Conservation (phyloP, 306 rosid species). For the Morella rubra region DNA sequence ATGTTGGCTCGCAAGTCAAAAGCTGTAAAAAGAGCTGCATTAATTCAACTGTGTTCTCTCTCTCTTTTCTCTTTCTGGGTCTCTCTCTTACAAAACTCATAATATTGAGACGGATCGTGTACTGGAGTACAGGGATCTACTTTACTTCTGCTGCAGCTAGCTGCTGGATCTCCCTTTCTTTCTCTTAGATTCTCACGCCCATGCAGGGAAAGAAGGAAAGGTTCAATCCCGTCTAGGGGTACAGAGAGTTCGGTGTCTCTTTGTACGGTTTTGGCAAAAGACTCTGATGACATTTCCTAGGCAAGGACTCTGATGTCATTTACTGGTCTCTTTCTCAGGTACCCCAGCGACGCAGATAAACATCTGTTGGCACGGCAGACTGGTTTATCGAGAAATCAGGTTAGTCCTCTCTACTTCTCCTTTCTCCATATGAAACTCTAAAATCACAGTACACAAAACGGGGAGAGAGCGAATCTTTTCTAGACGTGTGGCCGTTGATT, state of each 20-base stretch:
- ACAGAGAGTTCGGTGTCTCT: conserved; percentile 47
- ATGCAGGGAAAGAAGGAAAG: conserved; percentile 43
- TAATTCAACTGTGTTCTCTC: conserved; percentile 31
- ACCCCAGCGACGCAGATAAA: conserved; percentile 97
- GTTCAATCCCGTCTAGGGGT: conserved; percentile 36
- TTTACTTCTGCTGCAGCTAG: conserved; percentile 36
- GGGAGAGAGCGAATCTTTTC: conserved; percentile 3
- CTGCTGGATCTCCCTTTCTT: conserved; percentile 41
- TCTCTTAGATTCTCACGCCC: conserved; percentile 79
- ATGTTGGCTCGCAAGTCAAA: conserved; percentile 41
- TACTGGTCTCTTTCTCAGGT: conserved; percentile 90
- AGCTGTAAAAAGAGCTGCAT: conserved; percentile 35
- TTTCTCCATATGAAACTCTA: conserved; percentile 6
- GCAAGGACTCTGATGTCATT: conserved; percentile 68
- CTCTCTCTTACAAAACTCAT: conserved; percentile 7
- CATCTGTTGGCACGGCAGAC: conserved; percentile 92
- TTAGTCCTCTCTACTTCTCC: conserved; percentile 33
- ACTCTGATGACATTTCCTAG: conserved; percentile 44
- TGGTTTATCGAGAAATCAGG: conserved; percentile 93
- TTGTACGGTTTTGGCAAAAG: conserved; percentile 46
- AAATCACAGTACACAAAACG: not conserved
- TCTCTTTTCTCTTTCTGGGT: conserved; percentile 15
- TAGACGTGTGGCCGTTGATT: conserved; percentile 6
- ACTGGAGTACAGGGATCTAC: conserved; percentile 28
- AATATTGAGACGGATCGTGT: conserved; percentile 26